phyloP scores from a whole-genome alignment of 2,329 filamentous ascomycete genomes.

The Apiospora marii region DNA sequence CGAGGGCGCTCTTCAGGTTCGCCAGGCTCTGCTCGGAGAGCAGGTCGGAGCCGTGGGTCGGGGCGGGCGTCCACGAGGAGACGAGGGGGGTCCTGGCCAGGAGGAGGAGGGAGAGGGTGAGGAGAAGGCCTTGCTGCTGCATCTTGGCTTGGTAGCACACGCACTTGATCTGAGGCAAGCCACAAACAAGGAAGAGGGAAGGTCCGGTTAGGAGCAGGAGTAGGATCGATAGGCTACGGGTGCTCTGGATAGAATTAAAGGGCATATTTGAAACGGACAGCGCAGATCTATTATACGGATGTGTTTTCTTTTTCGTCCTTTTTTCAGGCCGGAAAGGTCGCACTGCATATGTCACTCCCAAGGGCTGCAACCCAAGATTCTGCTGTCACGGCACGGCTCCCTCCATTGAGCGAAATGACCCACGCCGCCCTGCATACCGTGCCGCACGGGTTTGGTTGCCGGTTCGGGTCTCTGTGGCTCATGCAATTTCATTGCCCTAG shows the following conservation, averaged over 20 bases:
- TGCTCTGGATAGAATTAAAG: background rate
- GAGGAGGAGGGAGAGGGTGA: slow-evolving; percentile 1
- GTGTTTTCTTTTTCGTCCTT: background rate
- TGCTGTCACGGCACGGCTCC: background rate
- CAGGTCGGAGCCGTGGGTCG: slow-evolving; percentile 27
- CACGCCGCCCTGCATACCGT: background rate
- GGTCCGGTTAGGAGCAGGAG: background rate
- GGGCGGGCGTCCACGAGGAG: slow-evolving; percentile 25
- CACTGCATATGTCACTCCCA: background rate
- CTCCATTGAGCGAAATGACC: background rate
- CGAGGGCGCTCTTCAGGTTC: slow-evolving; percentile 24
- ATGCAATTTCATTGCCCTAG: background rate
- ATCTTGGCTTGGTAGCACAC: slow-evolving; percentile 23
- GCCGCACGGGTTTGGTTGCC: background rate
- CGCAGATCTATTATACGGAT: background rate
- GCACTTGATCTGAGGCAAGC: background rate
- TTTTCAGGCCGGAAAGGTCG: background rate
- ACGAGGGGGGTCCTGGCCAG: slow-evolving; percentile 22
- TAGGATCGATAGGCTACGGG: background rate
- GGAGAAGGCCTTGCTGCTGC: slow-evolving; percentile 10
- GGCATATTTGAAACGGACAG: background rate
- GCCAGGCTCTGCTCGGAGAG: slow-evolving; percentile 26
- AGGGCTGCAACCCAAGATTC: background rate
- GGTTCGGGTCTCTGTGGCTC: background rate
- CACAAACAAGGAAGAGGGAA: background rate